Conservation (phyloP, 2,329 filamentous ascomycete genomes). For the Stylonectria norvegica region DNA sequence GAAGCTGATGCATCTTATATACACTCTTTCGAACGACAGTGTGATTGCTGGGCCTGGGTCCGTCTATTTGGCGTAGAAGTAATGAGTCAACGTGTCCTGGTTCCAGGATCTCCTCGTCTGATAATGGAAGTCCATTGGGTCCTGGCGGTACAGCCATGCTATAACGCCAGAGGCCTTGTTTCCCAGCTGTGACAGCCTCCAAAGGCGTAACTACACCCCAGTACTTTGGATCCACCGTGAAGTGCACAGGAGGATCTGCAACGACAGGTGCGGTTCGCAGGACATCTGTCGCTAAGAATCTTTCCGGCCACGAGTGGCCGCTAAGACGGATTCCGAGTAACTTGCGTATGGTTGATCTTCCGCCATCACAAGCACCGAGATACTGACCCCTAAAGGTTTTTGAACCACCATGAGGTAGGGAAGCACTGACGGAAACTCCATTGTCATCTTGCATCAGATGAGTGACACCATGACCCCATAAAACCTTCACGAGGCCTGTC, state of each 20-base stretch:
- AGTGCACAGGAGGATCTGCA: background rate
- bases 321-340: background rate
- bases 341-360: background rate
- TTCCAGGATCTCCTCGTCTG: background rate
- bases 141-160: background rate
- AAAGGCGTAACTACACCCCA: background rate
- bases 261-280: background rate
- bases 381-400: background rate
- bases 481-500: background rate
- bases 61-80: background rate
- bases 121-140: background rate
- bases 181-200: background rate
- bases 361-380: background rate
- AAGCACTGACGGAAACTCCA: background rate
- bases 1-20: background rate
- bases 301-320: background rate
- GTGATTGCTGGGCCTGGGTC: background rate
- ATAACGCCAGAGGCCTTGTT: background rate
- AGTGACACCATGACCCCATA: background rate
- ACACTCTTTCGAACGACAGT: background rate
- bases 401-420: background rate
- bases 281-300: background rate
- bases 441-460: background rate
- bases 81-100: background rate
- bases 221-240: background rate